These are phyloP conservation scores for Ascocoryne sarcoides DNA, from an alignment of 2,329 filamentous ascomycete species.

Conservation along the genomic window DNA sequence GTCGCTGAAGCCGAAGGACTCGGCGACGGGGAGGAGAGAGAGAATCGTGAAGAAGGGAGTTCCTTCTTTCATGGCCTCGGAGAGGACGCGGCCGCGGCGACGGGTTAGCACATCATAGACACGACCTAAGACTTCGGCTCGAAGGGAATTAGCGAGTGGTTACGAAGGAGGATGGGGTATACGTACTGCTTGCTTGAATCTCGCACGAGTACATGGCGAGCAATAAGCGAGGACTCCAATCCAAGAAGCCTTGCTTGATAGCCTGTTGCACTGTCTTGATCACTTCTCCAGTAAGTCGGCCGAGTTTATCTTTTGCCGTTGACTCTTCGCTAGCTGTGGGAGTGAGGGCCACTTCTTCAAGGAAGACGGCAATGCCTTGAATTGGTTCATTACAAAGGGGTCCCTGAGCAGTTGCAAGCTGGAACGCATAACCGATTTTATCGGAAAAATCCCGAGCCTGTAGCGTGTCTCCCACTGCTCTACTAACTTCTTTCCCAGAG, in stretches of 20 bases:
- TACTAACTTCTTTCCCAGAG: conserved; percentile 18
- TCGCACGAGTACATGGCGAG: conserved; percentile 97
- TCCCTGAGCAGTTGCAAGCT: conserved; percentile 80
- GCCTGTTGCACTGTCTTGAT: conserved; percentile 81
- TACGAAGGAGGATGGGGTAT: neutral
- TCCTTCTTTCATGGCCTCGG: conserved; percentile 87
- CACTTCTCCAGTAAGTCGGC: conserved; percentile 82
- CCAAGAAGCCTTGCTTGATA: conserved; percentile 80
- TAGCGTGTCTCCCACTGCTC: conserved; percentile 39
- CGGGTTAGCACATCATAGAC: conserved; percentile 98
- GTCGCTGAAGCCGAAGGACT: conserved; percentile 92
- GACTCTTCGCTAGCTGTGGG: conserved; percentile 42
- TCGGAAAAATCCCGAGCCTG: conserved; percentile 67
- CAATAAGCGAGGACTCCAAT: conserved; percentile 93
- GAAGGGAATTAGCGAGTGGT: conserved; percentile 12
- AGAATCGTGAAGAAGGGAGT: conserved; percentile 95
- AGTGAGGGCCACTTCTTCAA: conserved; percentile 67
- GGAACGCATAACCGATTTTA: conserved; percentile 89
- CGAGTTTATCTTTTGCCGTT: conserved; percentile 56
- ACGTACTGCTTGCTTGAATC: conserved; percentile 82
- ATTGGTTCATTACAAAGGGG: conserved; percentile 89
- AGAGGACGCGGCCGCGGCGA: conserved; percentile 78
- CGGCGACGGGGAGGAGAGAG: conserved; percentile 79
- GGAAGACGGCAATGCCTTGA: conserved; percentile 83
- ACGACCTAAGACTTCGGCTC: conserved; percentile 82